Evolutionary conservation across 1,284 basidiomycete genomes (phyloP).

Genomic region (Melampsora abietis-canadensis): DNA sequence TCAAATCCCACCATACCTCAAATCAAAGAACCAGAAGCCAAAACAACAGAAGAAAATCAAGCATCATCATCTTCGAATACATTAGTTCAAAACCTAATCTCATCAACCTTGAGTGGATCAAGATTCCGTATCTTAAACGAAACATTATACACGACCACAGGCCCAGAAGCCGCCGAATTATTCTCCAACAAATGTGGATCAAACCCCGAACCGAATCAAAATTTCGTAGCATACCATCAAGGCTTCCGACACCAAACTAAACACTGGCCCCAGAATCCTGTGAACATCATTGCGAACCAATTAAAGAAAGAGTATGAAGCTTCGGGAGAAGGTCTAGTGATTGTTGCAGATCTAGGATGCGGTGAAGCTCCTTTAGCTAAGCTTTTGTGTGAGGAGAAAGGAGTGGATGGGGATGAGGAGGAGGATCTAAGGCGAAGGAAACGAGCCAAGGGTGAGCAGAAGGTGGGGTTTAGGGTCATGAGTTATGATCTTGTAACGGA

Average conservation of each 20-base stretch:
- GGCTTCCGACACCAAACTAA: slow-evolving; percentile 52
- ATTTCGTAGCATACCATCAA: slow-evolving; percentile 51
- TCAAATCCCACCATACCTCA: neutral
- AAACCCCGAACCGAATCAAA: slow-evolving; percentile 23
- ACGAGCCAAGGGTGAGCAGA: slow-evolving; percentile 70
- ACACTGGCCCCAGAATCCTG: slow-evolving; percentile 53
- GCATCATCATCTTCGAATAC: slow-evolving; percentile 15
- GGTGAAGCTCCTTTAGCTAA: slow-evolving; percentile 86
- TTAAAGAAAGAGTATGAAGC: slow-evolving; percentile 30
- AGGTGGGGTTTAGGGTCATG: slow-evolving; percentile 59
- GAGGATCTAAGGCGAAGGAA: neutral
- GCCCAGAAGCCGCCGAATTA: slow-evolving; percentile 48
- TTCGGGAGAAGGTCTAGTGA: slow-evolving; percentile 57
- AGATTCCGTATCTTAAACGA: slow-evolving; percentile 54
- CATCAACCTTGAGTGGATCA: slow-evolving; percentile 50
- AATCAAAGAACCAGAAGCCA: neutral
- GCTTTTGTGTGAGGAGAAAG: slow-evolving; percentile 58
- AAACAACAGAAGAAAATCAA: neutral
- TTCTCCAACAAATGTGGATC: slow-evolving; percentile 48
- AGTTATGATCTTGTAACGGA: slow-evolving; percentile 76
- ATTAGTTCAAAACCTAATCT: slow-evolving; percentile 36
- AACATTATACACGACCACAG: slow-evolving; percentile 51
- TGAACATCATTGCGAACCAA: slow-evolving; percentile 49
- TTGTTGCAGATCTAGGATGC: slow-evolving; percentile 91
- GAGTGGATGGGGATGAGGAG: slow-evolving; percentile 55